Evolutionary conservation across 2,329 filamentous ascomycete genomes (phyloP), one percentile per base, ranked within the genome.

Genomic region (Lachnum nothofagi): DNA sequence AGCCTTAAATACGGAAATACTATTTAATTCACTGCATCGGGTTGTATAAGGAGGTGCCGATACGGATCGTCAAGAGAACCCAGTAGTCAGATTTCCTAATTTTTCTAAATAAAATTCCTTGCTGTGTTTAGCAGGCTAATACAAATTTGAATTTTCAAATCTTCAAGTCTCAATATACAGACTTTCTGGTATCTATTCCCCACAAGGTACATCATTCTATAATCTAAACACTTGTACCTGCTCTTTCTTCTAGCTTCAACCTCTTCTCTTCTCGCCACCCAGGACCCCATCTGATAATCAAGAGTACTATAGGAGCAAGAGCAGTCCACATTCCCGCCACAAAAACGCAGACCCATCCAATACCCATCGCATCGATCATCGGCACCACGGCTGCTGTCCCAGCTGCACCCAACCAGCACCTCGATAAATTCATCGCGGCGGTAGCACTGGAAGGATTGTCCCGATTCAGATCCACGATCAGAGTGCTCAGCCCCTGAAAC

Each of bases 271-370:
- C n/a, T n/a, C 49, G 46, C 49, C 49, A 51, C 23, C 31, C 24
- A 14, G 25, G 37, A 17, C 49, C 49, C 3, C 33, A 22, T 9
- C 19, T 40, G 8, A 47, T 35, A n/a, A 40, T 39, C 41, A 56
- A n/a, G 68, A 55, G 40, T 73, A 52, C 56, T 1, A 73, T 67
- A 12, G 43, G 43, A 19, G 67, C 61, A 3, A 69, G 66, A 1
- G 70, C 50, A 0, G 72, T 45, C 70, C n/a, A 79, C 42, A 60
- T 31, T 5, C 52, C 57, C 20, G 49, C 48, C 17, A 57, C 29
- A 3, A 61, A 23, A 8, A 59, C 60, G 40, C 59, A 60, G 14
- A 58, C 55, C 60, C 59, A 62, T 3, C 60, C 61, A 19, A 53
- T 49, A 1, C 60, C 60, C 27, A 62, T 58, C 3, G 20, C 51